phyloP scores from a whole-genome alignment of 306 rosid species.

The Quercus gilva region DNA sequence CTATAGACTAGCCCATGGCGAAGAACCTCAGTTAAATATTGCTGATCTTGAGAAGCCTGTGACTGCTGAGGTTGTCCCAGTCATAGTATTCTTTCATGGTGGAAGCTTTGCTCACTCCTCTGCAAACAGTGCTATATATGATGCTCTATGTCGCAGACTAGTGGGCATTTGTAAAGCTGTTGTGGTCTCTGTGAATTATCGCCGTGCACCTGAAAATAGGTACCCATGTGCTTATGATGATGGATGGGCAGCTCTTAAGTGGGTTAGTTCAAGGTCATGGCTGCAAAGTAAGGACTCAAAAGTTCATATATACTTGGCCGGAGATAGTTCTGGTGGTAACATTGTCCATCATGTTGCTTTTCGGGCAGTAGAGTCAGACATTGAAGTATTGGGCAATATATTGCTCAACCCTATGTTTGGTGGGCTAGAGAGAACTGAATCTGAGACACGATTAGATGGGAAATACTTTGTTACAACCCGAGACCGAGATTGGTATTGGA shows the following conservation, averaged over 20 bases:
- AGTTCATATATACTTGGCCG: conserved; percentile 77
- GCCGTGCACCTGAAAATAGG: conserved; percentile 85
- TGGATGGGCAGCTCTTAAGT: conserved; percentile 83
- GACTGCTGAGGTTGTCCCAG: conserved; percentile 62
- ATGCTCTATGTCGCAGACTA: conserved; percentile 77
- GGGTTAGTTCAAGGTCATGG: conserved; percentile 86
- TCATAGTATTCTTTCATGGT: conserved; percentile 87
- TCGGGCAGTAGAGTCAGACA: conserved; percentile 60
- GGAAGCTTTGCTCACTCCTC: conserved; percentile 99
- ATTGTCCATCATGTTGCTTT: conserved; percentile 89
- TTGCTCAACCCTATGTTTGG: conserved; percentile 95
- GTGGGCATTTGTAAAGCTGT: conserved; percentile 82
- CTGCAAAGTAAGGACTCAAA: conserved; percentile 78
- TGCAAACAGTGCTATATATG: conserved; percentile 87
- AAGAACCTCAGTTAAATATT: conserved; percentile 34
- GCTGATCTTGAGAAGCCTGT: conserved; percentile 73
- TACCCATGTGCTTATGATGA: conserved; percentile 93
- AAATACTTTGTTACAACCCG: conserved; percentile 76
- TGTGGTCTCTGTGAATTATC: conserved; percentile 81
- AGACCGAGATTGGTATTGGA: conserved; percentile 99
- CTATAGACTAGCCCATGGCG: conserved; percentile 67
- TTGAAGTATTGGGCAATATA: conserved; percentile 75
- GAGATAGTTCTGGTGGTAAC: conserved; percentile 99
- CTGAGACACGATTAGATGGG: conserved; percentile 79
- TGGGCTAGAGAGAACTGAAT: conserved; percentile 74